Evolutionary conservation across 2,329 filamentous ascomycete species (phyloP).

Genomic region (Truncatella angustata): DNA sequence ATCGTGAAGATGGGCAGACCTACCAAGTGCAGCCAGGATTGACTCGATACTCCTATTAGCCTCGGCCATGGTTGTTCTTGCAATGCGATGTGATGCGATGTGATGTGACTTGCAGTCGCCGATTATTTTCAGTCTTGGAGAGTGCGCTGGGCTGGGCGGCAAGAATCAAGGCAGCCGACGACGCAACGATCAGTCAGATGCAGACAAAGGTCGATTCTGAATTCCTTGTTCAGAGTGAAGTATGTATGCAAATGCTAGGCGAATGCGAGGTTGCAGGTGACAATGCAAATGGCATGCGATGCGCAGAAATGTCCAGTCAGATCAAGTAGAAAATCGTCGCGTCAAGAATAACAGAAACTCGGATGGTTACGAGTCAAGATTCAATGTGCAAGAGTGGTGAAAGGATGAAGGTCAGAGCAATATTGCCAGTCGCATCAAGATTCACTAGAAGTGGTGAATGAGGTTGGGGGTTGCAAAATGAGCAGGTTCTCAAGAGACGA

Average conservation of each 20-base stretch:
- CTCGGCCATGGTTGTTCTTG: conserved; percentile 32
- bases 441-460: background rate
- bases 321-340: background rate
- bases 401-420: background rate
- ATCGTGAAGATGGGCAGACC: conserved; percentile 17
- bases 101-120: too few relatives aligned
- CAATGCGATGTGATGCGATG: background rate
- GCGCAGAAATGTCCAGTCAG: background rate
- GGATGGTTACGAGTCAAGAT: background rate
- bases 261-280: background rate
- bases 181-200: background rate
- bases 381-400: background rate
- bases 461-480: conserved; percentile 5
- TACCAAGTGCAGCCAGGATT: conserved; percentile 49
- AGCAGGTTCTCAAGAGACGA: background rate
- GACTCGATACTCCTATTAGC: conserved; percentile 41
- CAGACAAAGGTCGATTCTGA: conserved; percentile 3
- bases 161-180: conserved; percentile 1
- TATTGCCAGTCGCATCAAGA: conserved; percentile 2
- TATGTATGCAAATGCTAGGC: conserved; percentile 1
- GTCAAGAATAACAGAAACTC: background rate
- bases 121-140: background rate
- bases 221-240: conserved; percentile 7
- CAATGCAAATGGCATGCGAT: conserved; percentile 2
- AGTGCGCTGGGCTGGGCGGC: background rate